Conservation (phyloP, 352 stramenopile genomes). For the Phytophthora foliorum region DNA sequence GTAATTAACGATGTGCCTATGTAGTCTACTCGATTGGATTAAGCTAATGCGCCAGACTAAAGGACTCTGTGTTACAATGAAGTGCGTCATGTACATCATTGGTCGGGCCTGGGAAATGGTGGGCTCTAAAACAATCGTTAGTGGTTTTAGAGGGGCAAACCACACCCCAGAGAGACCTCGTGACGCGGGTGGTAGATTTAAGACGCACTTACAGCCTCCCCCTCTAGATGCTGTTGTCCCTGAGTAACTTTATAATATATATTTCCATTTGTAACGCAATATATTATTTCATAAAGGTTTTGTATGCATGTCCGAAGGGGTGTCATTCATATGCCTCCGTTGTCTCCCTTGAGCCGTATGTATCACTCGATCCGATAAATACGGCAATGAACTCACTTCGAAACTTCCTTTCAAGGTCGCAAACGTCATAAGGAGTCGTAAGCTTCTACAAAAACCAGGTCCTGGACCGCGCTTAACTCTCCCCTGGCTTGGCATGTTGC, state of each 20-base stretch:
- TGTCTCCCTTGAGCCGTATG: constrained; percentile 13
- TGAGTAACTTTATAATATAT: constrained; percentile 16
- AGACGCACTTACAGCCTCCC: constrained; percentile 6
- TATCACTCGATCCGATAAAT: constrained; percentile 18
- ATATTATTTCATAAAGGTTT: background rate
- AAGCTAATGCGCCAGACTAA: too few relatives aligned
- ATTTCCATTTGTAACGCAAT: background rate
- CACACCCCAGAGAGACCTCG: background rate
- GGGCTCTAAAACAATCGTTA: background rate
- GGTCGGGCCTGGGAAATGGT: constrained; percentile 7
- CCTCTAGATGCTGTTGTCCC: constrained; percentile 12
- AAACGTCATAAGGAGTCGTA: too few relatives aligned
- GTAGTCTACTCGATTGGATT: too few relatives aligned
- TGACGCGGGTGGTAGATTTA: background rate
- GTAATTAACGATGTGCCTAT: too few relatives aligned
- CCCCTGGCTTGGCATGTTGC: too few relatives aligned
- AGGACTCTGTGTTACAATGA: too few relatives aligned
- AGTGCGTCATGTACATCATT: too few relatives aligned
- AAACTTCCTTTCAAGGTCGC: too few relatives aligned
- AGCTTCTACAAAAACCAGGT: too few relatives aligned
- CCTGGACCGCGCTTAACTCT: too few relatives aligned
- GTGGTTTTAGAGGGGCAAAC: constrained; percentile 2
- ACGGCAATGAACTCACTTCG: too few relatives aligned
- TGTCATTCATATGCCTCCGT: background rate
- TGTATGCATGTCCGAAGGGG: background rate